Base-by-base conservation (phyloP, 169 alveolate species). In the Plasmodium ovale region DNA sequence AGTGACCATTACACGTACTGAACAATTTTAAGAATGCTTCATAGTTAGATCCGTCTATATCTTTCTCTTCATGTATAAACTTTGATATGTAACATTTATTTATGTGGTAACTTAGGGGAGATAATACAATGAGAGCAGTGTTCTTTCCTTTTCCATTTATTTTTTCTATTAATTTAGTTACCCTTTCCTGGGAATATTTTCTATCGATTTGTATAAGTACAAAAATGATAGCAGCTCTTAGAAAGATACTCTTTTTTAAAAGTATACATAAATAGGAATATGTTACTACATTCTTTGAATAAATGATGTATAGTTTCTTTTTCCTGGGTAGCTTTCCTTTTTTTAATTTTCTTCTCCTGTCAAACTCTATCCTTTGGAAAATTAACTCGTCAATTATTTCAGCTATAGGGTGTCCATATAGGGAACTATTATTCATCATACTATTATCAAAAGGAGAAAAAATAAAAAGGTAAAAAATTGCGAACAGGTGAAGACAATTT, bases 61-160 rank as follows among this genome's bases (percentile, higher is more conserved):
- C 88, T 31, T 74, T 74, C 23, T 39, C 64, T 60, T 74, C 53
- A 16, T 29, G n/a, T 14, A 74, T 74, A 49, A 59, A 74, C 27
- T 53, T 64, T 6, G 88, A 74, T 42, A 74, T 44, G 49, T 60
- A 74, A 37, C 72, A 74, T 25, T 74, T 74, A 37, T 74, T 74
- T 74, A 74, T 74, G 54, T 74, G 88, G 42, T 21, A 53, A 74
- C 74, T 39, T 65, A 74, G 60, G 3, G 88, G 88, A 10, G 88
- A 74, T 47, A 74, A 65, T 27, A 74, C 60, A 14, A 74, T 23
- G 4, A 74, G 2, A 10, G 62, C 54, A 5, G 69, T 37, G n/a
- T 53, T 59, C 0, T 60, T 29, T 16, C 51, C 70, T 59, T 31
- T 23, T 42, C 31, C 47, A 60, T 62, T 74, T 39, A 74, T 60